Evolutionary conservation across 2,329 filamentous ascomycete species (phyloP), one percentile per base, ranked within the genome.

Genomic region (Cryphonectria carpinicola): DNA sequence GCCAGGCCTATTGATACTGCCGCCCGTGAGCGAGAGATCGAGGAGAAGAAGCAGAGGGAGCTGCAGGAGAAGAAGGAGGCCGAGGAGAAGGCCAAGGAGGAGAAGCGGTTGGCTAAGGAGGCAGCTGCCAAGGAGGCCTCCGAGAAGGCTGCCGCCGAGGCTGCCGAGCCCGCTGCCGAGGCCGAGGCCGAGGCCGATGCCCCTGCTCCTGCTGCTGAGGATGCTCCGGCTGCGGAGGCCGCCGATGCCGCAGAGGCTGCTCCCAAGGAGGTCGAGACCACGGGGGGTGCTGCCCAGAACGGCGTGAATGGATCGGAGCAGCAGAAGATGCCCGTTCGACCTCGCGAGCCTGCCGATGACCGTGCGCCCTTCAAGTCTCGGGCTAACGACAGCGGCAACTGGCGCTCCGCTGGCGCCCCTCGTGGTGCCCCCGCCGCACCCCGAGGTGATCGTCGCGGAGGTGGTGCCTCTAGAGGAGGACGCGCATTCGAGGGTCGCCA

Each of bases 1-100:
- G 96, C 96, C 70, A 91, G 92, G 73, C 96, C 96, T 69, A 97
- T 98, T 76, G 95, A 99, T 82, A 98, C 95, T 63, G 93, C 93
- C 62, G 88, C 94, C 19, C 91, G 93, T 75, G 95, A 98, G 84
- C 92, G 91, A 76, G 91, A 97, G 80, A 90, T 99, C 70, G 95
- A 97, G 77, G 94, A 97, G 83, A 97, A 94, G 87, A 88, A 92
- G 74, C 85, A 92, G 77, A 85, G 93, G 71, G 87, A 88, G 8
- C 74, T 94, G 37, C 90, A 90, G 74, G 91, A 96, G 81, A 97
- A 97, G 88, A 93, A 91, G 79, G 94, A 97, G 76, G 89, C 91
- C 0, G 93, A 96, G 1, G 93, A 96, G 73, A 96, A 95, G 84
- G 91, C 89, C 61, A 94, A 93, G 81, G 93, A 93, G 76, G 92